Percentiles rank a stretch among this genome's conserved stretches.
Evolutionary conservation across 2,329 filamentous ascomycete genomes (phyloP).

Genomic region (Escovopsis sp.): DNA sequence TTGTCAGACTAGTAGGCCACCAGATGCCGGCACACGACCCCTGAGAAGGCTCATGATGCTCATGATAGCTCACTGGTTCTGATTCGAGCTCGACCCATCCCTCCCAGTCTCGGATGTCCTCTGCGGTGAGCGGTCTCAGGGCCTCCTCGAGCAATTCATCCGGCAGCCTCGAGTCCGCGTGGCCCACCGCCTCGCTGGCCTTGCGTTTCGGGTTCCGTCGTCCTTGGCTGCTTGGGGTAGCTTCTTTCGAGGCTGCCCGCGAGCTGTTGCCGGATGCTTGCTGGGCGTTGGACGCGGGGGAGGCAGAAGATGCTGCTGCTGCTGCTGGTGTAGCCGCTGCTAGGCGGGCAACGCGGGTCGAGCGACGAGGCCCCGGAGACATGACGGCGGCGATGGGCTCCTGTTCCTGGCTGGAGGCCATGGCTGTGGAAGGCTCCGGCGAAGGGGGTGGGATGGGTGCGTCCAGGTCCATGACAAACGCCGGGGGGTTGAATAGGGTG

Average conservation of each 20-base stretch:
- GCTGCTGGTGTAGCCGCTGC: not conserved
- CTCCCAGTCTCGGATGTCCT: conserved; percentile 47
- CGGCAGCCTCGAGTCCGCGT: conserved; percentile 12
- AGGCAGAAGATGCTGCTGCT: too few species aligned
- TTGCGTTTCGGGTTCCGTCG: conserved; percentile 31
- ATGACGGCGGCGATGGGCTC: too few species aligned
- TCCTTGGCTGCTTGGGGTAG: conserved; percentile 4
- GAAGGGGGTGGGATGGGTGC: too few species aligned
- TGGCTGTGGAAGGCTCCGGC: too few species aligned
- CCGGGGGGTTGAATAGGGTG: too few species aligned
- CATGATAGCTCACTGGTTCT: conserved; percentile 51
- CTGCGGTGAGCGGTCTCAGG: conserved; percentile 30
- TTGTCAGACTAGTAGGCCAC: not conserved
- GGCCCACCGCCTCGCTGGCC: conserved; percentile 20
- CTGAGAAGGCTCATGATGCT: not conserved
- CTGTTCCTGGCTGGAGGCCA: too few species aligned
- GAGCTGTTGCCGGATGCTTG: not conserved
- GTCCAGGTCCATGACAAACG: too few species aligned
- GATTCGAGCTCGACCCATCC: conserved; percentile 81
- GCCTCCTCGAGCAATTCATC: conserved; percentile 31
- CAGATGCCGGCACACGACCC: not conserved
- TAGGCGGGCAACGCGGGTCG: too few species aligned
- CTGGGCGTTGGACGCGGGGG: too few species aligned
- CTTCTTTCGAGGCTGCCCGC: too few species aligned
- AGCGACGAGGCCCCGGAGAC: too few species aligned